Evolutionary conservation across 495 filamentous ascomycete genomes (phyloP).

Genomic region (Penicillium steckii): DNA sequence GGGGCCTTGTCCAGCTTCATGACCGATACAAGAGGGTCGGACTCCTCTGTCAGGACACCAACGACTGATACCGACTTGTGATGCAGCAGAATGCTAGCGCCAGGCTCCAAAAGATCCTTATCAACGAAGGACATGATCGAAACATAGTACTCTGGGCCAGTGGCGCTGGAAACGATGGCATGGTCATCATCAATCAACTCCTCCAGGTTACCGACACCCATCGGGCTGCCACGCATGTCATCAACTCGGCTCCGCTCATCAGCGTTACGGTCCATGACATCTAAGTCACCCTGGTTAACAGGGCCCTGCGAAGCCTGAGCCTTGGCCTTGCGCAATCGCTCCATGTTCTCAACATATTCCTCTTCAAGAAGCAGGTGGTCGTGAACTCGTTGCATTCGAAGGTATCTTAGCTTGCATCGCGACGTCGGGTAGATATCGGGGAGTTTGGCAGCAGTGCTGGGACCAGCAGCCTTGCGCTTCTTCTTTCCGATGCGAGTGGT

Average conservation of each 20-base stretch:
- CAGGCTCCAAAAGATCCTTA: slow-evolving; percentile 96
- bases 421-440: slow-evolving; percentile 92
- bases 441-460: slow-evolving; percentile 91
- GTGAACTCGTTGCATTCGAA: slow-evolving; percentile 98
- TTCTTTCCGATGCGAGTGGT: slow-evolving; percentile 97
- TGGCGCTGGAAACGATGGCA: slow-evolving; percentile 96
- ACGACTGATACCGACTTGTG: slow-evolving; percentile 99
- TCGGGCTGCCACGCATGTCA: slow-evolving; percentile 97
- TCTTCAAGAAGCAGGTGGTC: slow-evolving; percentile 97
- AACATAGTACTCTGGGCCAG: slow-evolving; percentile 98
- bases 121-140: slow-evolving; percentile 99
- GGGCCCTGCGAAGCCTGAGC: slow-evolving; percentile 67
- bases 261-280: slow-evolving; percentile 69
- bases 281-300: slow-evolving; percentile 40
- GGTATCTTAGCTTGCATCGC: slow-evolving; percentile 92
- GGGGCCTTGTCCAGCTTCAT: slow-evolving; percentile 99
- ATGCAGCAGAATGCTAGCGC: slow-evolving; percentile 91
- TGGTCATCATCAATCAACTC: slow-evolving; percentile 99
- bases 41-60: slow-evolving; percentile 93
- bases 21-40: slow-evolving; percentile 92
- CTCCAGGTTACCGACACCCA: slow-evolving; percentile 97
- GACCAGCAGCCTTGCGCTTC: slow-evolving; percentile 91
- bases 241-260: slow-evolving; percentile 96
- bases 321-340: slow-evolving; percentile 88
- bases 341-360: slow-evolving; percentile 98